These are phyloP conservation scores for Spathaspora sp. DNA, from an alignment of 1,139 yeast species.

Conservation along the genomic window DNA sequence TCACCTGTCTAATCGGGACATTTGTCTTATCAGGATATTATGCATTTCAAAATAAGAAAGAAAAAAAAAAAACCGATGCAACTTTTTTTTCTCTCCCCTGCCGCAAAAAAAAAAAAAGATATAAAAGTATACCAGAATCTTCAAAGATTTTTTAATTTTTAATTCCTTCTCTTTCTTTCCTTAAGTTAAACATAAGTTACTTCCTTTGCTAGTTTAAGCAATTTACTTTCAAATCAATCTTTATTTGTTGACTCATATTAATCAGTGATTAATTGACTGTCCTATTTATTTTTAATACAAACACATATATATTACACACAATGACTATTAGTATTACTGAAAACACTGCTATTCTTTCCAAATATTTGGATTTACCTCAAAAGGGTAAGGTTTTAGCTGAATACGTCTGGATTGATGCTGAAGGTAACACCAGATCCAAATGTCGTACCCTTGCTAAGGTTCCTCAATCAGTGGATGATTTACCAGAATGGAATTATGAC, in stretches of 20 bases:
- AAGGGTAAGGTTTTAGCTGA: slow-evolving; percentile 88
- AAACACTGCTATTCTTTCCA: slow-evolving; percentile 74
- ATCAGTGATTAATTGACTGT: slow-evolving; percentile 1
- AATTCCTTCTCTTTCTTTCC: neutral
- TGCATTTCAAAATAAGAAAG: slow-evolving; percentile 1
- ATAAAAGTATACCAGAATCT: slow-evolving; percentile 2
- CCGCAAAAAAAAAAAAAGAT: neutral
- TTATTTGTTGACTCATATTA: neutral
- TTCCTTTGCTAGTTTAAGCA: neutral
- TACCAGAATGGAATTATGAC: slow-evolving; percentile 99
- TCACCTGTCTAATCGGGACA: slow-evolving; percentile 1
- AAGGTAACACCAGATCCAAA: slow-evolving; percentile 90
- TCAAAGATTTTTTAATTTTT: neutral
- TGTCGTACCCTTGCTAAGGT: slow-evolving; percentile 78
- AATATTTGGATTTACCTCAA: slow-evolving; percentile 83
- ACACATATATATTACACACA: slow-evolving; percentile 6
- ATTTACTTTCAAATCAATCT: neutral
- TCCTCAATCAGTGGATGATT: slow-evolving; percentile 74
- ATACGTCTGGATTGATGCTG: slow-evolving; percentile 96
- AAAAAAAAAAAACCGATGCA: too few species aligned
- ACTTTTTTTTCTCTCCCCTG: slow-evolving; percentile 4
- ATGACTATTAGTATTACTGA: slow-evolving; percentile 52
- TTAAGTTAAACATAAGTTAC: slow-evolving; percentile 1
- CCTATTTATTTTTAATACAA: slow-evolving; percentile 3
- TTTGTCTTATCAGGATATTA: slow-evolving; percentile 2